Evolutionary conservation across 371 early-diverging fungal genomes (phyloP), one percentile per base, ranked within the genome.

Genomic region (Rhizomucor miehei): DNA sequence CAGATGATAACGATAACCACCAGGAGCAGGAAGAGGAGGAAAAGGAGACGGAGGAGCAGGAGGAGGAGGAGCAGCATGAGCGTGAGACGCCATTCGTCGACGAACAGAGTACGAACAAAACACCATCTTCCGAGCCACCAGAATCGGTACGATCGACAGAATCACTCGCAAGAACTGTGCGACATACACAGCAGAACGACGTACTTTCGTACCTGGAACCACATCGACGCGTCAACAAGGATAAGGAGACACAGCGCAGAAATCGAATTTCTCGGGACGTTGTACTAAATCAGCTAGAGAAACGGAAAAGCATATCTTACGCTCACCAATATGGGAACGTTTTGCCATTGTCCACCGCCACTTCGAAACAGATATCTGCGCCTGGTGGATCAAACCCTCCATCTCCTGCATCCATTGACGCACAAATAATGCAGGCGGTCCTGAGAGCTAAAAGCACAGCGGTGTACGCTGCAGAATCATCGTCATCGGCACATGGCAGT

Each of bases 341-440:
- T 8, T 24, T 29, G 25, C 48, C 48, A 10, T 12, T 34, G 13
- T 29, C 48, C n/a, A 16, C 48, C 19, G 20, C 23, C 35, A 12
- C 44, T 14, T 44, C 44, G 29, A 40, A 16, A 19, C 51, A 40
- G 20, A 24, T 40, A 21, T 40, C 37, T 39, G 34, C 36, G 19
- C 11, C 23, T 23, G 19, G n/a, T n/a, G n/a, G 54, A 46, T 3
- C 54, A 54, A 46, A 29, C 35, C 25, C 44, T 25, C 45, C 38
- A 3, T 36, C 44, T 25, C 45, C 38, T 11, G 45, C 43, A 41
- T 52, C 58, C 24, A 48, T 58, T 19, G 52, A 58, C 14, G 52
- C 24, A 8, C 47, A 58, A 34, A 44, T 58, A 34, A 47, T 47
- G 48, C 46, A 51, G n/a, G 58, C 52, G 24, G 47, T 58, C 21